Percentiles rank a stretch among this genome's conserved stretches.
Evolutionary conservation across 1,284 basidiomycete species (phyloP).

Genomic region (Hemileia vastatrix): DNA sequence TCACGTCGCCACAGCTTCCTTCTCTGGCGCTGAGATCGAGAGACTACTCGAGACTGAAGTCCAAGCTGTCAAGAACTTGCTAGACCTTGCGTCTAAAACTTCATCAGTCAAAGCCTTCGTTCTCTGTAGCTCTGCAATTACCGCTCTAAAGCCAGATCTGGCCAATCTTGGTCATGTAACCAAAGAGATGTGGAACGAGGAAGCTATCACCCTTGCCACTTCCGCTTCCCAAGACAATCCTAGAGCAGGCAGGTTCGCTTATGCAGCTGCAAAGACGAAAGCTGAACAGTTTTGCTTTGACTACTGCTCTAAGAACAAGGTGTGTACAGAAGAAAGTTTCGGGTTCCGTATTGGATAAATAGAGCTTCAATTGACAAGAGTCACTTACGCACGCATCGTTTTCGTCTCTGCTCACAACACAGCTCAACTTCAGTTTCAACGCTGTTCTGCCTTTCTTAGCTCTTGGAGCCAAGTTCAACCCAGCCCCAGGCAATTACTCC

Average conservation of each 20-base stretch:
- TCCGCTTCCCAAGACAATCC: not conserved
- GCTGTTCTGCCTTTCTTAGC: too few relatives aligned
- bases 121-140: not conserved
- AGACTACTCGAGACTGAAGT: not conserved
- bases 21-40: not conserved
- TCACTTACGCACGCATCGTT: too few relatives aligned
- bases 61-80: not conserved
- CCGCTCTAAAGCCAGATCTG: not conserved
- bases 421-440: too few relatives aligned
- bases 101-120: not conserved
- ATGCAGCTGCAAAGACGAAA: not conserved
- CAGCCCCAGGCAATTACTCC: too few relatives aligned
- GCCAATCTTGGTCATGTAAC: not conserved
- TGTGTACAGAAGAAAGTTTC: not conserved
- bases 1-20: not conserved
- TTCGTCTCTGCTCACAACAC: too few relatives aligned
- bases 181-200: not conserved
- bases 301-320: not conserved
- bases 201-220: not conserved
- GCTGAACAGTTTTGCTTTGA: not conserved
- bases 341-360: not conserved
- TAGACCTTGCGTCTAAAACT: not conserved
- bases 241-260: not conserved
- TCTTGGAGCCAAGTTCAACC: too few relatives aligned
- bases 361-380: too few relatives aligned